phyloP scores from a whole-genome alignment of 2,329 filamentous ascomycete species.

The Geosmithia flava region DNA sequence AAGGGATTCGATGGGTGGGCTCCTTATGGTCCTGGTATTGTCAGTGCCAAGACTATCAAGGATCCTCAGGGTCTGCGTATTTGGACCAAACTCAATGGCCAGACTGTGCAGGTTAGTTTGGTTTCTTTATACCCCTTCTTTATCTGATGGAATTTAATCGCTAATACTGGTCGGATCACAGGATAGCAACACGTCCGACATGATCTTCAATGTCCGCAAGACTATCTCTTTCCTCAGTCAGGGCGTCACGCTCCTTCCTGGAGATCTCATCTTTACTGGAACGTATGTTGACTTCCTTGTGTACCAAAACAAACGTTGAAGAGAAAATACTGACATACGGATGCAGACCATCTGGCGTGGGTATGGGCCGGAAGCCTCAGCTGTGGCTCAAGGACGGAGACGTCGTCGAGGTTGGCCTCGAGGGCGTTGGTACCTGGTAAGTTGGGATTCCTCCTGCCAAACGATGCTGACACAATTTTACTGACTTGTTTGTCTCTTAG shows the following conservation, averaged over 20 bases:
- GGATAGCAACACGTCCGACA: slow-evolving; percentile 44
- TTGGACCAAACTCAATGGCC: slow-evolving; percentile 46
- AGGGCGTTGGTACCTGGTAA: slow-evolving; percentile 48
- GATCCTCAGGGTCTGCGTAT: slow-evolving; percentile 47
- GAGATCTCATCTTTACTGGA: slow-evolving; percentile 55
- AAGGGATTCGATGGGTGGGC: slow-evolving; percentile 71
- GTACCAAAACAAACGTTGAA: neutral
- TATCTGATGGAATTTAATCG: neutral
- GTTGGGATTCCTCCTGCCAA: slow-evolving; percentile 3
- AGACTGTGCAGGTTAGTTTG: slow-evolving; percentile 34
- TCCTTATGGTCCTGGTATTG: slow-evolving; percentile 61
- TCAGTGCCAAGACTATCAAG: slow-evolving; percentile 38
- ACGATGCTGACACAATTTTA: neutral
- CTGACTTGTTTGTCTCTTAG: slow-evolving; percentile 4
- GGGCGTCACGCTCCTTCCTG: slow-evolving; percentile 50
- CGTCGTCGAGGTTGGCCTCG: slow-evolving; percentile 54
- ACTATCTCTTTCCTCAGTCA: slow-evolving; percentile 47
- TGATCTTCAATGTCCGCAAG: slow-evolving; percentile 50
- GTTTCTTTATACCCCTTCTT: neutral
- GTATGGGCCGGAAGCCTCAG: slow-evolving; percentile 54
- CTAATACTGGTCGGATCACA: slow-evolving; percentile 8
- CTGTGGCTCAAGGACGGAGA: slow-evolving; percentile 61
- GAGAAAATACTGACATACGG: neutral
- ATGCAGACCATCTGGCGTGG: slow-evolving; percentile 52
- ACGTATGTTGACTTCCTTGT: slow-evolving; percentile 26